These are phyloP conservation scores for Areca catechu DNA, from an alignment of 176 grass and related monocot species.

Conservation along the genomic window DNA sequence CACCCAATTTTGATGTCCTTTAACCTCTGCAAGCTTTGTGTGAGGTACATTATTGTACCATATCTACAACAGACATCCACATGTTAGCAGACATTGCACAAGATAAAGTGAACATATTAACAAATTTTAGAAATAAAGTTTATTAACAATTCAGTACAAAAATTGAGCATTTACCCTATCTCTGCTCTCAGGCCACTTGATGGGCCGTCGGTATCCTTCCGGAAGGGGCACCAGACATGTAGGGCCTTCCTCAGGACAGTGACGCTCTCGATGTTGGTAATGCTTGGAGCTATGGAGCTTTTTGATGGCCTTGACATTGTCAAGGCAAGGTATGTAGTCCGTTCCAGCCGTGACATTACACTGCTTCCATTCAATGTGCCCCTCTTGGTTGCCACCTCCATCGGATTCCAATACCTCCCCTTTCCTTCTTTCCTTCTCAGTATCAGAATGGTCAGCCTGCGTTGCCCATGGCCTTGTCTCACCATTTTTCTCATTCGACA, in stretches of 20 bases:
- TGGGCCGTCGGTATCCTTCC: constrained; percentile 43
- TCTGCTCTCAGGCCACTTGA: constrained; percentile 82
- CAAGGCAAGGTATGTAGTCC: constrained; percentile 95
- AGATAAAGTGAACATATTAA: no score
- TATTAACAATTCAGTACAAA: background rate
- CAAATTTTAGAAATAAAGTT: no score
- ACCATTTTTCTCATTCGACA: background rate
- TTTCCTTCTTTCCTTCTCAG: constrained; percentile 53
- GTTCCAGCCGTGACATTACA: constrained; percentile 57
- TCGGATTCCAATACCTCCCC: constrained; percentile 26
- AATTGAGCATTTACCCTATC: constrained; percentile 45
- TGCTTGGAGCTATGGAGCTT: constrained; percentile 77
- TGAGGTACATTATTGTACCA: constrained; percentile 92
- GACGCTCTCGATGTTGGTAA: constrained; percentile 75
- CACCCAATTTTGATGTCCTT: constrained; percentile 97
- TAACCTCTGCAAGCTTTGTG: constrained; percentile 90
- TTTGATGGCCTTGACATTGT: constrained; percentile 88
- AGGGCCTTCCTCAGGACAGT: constrained; percentile 78
- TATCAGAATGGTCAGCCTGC: constrained; percentile 56
- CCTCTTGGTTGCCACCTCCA: constrained; percentile 15
- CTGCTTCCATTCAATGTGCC: constrained; percentile 23
- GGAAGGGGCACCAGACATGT: constrained; percentile 69
- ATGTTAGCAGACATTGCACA: no score
- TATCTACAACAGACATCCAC: constrained; percentile 28
- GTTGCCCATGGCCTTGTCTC: constrained; percentile 49